These are phyloP conservation scores for Magnolia changhungtana DNA, from an alignment of 164 flowering plant species.

Conservation along the genomic window DNA sequence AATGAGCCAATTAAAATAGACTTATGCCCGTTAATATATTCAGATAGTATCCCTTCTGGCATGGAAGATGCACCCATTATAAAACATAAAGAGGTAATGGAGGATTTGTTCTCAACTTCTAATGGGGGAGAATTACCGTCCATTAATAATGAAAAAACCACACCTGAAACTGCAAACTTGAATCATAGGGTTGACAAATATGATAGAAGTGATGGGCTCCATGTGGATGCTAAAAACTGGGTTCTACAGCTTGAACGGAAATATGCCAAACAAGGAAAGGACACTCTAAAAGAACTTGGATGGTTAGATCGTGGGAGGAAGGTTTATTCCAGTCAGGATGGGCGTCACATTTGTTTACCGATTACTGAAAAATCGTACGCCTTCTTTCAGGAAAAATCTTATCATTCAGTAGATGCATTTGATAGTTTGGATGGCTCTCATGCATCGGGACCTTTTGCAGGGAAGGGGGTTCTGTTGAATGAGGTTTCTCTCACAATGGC, in stretches of 20 bases:
- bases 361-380: slow-evolving; percentile 49
- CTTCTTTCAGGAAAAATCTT: slow-evolving; percentile 27
- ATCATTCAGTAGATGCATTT: slow-evolving; percentile 15
- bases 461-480: slow-evolving; percentile 17
- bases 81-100: slow-evolving; percentile 14
- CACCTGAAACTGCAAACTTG: slow-evolving; percentile 18
- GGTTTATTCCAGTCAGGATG: slow-evolving; percentile 47
- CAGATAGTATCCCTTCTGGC: slow-evolving; percentile 14
- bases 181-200: slow-evolving; percentile 16
- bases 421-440: slow-evolving; percentile 19
- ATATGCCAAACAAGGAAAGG: slow-evolving; percentile 76
- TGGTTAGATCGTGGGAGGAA: slow-evolving; percentile 88
- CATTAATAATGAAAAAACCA: slow-evolving; percentile 9
- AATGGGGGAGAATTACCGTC: neutral
- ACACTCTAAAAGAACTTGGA: slow-evolving; percentile 67
- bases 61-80: slow-evolving; percentile 14
- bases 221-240: slow-evolving; percentile 32
- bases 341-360: slow-evolving; percentile 66
- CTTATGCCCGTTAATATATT: slow-evolving; percentile 35
- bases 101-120: neutral
- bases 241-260: slow-evolving; percentile 57
- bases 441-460: slow-evolving; percentile 10
- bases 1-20: slow-evolving; percentile 66
- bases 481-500: slow-evolving; percentile 37
- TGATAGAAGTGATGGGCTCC: neutral